Evolutionary conservation across 2,329 filamentous ascomycete species (phyloP).

Genomic region (Aphanocladium album): DNA sequence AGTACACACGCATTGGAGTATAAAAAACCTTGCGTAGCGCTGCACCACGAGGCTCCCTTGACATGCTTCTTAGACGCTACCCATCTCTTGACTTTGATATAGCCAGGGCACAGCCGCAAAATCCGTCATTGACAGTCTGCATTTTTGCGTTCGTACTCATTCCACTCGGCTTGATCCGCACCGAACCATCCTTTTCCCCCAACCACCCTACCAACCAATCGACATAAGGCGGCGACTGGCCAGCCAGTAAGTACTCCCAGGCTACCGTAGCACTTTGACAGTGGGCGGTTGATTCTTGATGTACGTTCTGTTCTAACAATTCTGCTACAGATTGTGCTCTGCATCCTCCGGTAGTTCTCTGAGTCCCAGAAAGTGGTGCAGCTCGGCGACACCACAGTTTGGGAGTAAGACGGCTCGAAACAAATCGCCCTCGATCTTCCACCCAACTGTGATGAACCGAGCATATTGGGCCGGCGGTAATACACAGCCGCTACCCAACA

Average conservation of each 20-base stretch:
- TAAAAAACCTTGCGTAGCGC: background rate
- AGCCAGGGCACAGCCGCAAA: background rate
- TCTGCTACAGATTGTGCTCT: background rate
- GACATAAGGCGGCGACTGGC: background rate
- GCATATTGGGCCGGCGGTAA: background rate
- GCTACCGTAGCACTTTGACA: background rate
- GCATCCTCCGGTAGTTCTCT: background rate
- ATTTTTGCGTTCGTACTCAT: too few species aligned
- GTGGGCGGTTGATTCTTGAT: background rate
- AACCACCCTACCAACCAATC: background rate
- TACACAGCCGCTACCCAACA: background rate
- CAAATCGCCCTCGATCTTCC: background rate
- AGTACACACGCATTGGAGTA: background rate
- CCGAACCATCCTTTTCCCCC: too few species aligned
- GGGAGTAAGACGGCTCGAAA: background rate
- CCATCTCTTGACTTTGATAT: conserved; percentile 3
- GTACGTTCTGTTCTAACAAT: background rate
- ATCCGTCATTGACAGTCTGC: too few species aligned
- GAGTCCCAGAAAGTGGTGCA: background rate
- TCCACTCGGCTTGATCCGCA: too few species aligned
- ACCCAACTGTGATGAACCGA: background rate
- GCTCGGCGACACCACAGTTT: background rate
- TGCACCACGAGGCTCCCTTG: background rate
- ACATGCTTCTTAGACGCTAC: background rate
- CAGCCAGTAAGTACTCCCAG: background rate